Base-by-base conservation (phyloP, 2,329 filamentous ascomycete genomes). In the Aaosphaeria arxii region DNA sequence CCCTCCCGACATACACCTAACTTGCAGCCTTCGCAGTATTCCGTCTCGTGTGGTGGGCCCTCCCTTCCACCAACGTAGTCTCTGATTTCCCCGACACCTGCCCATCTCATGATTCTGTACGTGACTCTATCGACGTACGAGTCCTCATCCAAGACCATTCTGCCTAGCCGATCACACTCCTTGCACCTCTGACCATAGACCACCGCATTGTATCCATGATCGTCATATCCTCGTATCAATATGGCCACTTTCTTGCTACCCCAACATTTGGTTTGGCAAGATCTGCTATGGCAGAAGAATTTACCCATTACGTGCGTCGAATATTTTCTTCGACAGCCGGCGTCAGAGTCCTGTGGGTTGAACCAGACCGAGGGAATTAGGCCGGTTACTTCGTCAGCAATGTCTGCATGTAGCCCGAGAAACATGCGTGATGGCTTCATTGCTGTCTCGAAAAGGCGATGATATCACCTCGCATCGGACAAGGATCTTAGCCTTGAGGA, bases 101-200 rank as follows among this genome's bases (percentile, higher is more conserved):
- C 57, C 59, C 56, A 62, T 35, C 35, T 56, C 50, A 54, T 58
- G 7, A 62, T 43, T 43, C 59, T 50, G 32, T 56, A 59, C 30
- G 58, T 40, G 42, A 62, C 49, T 42, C 58, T 48, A 4, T 59
- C 56, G 29, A 61, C 33, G 41, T 62, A 62, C 30, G 50, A 51
- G 35, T 50, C 3, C 45, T 58, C 39, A 28, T 58, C 51, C 29
- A 61, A 30, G 31, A 30, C 47, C 1, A 62, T 13, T n/a, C 39
- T 47, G 5, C 56, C 56, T 11, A 61, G 47, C 7, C 38, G 11
- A n/a, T 53, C 38, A 42, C 57, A 61, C n/a, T 38, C 42, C 6
- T 55, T 47, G 45, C 57, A 62, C 4, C 51, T 50, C 45, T 60
- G 57, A 30, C 52, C 55, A 38, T 36, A 59, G 28, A 61, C 54